These are phyloP conservation scores for Crinitomyces ghanaensis DNA, from an alignment of 805 yeast genomes.

Conservation along the genomic window DNA sequence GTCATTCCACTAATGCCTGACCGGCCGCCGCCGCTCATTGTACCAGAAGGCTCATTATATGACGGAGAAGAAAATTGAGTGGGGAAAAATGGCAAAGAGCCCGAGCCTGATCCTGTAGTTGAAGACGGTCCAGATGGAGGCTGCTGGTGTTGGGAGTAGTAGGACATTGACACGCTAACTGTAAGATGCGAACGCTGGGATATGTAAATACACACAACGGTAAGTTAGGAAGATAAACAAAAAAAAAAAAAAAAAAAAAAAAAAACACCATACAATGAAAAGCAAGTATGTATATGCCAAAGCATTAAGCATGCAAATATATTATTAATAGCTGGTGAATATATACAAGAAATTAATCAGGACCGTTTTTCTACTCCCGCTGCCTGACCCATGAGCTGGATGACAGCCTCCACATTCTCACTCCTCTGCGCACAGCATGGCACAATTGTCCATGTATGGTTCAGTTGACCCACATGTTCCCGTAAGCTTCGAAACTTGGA, in stretches of 20 bases:
- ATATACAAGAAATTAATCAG: background rate
- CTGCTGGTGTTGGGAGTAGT: conserved; percentile 9
- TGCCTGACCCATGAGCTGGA: conserved; percentile 51
- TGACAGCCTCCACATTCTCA: conserved; percentile 62
- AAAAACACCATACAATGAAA: no score
- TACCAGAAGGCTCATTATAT: conserved; percentile 9
- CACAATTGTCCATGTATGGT: conserved; percentile 51
- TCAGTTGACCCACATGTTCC: conserved; percentile 27
- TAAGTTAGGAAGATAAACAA: no score
- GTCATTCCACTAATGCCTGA: no score
- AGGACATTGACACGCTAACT: no score
- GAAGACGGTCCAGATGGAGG: conserved; percentile 7
- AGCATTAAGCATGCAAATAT: no score
- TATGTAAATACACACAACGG: no score
- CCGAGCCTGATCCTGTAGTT: no score
- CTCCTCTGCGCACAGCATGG: conserved; percentile 75
- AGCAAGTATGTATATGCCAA: no score
- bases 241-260: no score
- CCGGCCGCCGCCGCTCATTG: conserved; percentile 14
- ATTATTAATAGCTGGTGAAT: no score
- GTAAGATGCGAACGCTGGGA: no score
- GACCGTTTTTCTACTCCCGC: conserved; percentile 3
- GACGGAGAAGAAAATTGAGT: conserved; percentile 13
- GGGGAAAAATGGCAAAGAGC: conserved; percentile 17
- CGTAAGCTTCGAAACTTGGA: conserved; percentile 37